Percentiles rank a stretch among this genome's conserved stretches.
Evolutionary conservation across 1,139 yeast species (phyloP).

Genomic region (Geotrichum histeridarum): DNA sequence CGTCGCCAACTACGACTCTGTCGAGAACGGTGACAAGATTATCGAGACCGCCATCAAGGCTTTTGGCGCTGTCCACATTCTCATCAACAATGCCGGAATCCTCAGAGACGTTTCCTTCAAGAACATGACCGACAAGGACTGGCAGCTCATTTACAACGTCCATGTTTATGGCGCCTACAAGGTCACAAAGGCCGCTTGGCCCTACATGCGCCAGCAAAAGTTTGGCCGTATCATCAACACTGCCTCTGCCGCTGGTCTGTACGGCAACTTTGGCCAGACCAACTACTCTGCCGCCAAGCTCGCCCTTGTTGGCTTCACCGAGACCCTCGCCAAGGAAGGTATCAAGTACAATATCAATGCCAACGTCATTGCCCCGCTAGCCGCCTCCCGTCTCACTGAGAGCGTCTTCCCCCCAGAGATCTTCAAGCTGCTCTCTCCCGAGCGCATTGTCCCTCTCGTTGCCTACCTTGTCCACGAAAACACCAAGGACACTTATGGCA

Average conservation of each 20-base stretch:
- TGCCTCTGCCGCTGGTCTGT: constrained; percentile 93
- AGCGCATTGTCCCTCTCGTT: constrained; percentile 85
- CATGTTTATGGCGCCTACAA: constrained; percentile 87
- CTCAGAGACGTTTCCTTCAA: constrained; percentile 61
- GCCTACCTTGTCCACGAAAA: constrained; percentile 70
- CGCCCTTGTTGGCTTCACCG: constrained; percentile 85
- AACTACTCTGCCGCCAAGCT: constrained; percentile 93
- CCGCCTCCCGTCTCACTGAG: constrained; percentile 95
- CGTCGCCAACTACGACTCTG: constrained; percentile 91
- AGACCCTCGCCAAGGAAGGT: constrained; percentile 94
- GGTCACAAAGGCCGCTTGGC: constrained; percentile 91
- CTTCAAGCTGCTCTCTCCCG: constrained; percentile 76
- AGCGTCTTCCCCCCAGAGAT: constrained; percentile 79
- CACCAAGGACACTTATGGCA: constrained; percentile 58
- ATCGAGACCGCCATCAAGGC: constrained; percentile 79
- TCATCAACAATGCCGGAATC: constrained; percentile 93
- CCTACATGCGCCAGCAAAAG: constrained; percentile 73
- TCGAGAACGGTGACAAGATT: constrained; percentile 78
- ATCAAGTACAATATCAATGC: constrained; percentile 73
- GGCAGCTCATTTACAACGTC: constrained; percentile 74
- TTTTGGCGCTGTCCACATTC: constrained; percentile 84
- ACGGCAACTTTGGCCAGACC: constrained; percentile 95
- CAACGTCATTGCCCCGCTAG: constrained; percentile 89
- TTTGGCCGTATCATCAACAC: constrained; percentile 89
- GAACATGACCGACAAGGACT: constrained; percentile 79